Percentiles rank a stretch among this genome's conserved stretches.
Conservation (phyloP, 441 rosid genomes). For the Pelargonium citronellum region DNA sequence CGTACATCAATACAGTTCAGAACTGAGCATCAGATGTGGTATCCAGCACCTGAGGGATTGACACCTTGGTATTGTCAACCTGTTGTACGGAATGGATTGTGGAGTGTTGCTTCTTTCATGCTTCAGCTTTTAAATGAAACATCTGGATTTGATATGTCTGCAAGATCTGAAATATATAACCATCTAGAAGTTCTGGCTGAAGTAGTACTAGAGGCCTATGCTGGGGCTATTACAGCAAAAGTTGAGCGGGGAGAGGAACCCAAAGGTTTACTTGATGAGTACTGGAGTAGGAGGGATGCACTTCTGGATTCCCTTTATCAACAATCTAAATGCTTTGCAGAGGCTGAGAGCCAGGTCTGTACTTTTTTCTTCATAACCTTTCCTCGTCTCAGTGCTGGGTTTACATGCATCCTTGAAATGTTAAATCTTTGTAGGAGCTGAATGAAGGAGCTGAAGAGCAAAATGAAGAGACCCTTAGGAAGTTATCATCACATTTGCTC, state of each 20-base stretch:
- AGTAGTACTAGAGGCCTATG: constrained; percentile 65
- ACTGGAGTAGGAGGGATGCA: constrained; percentile 70
- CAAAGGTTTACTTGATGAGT: constrained; percentile 63
- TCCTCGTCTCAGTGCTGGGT: constrained; percentile 12
- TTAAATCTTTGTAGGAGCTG: constrained; percentile 41
- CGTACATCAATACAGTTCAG: constrained; percentile 58
- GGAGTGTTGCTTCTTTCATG: constrained; percentile 70
- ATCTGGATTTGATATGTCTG: constrained; percentile 47
- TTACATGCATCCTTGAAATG: constrained; percentile 7
- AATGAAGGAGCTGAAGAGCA: constrained; percentile 37
- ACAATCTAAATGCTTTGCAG: constrained; percentile 50
- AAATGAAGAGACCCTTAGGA: constrained; percentile 42
- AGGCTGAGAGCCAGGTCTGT: constrained; percentile 49
- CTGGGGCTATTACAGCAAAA: constrained; percentile 63
- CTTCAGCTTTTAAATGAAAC: constrained; percentile 53
- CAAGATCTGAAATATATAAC: constrained; percentile 50
- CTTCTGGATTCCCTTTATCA: constrained; percentile 66
- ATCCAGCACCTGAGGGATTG: constrained; percentile 86
- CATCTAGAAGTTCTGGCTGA: constrained; percentile 64
- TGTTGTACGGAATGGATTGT: constrained; percentile 69
- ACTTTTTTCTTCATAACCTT: constrained; percentile 15
- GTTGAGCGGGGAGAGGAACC: constrained; percentile 67
- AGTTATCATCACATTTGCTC: constrained; percentile 62
- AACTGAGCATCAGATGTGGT: constrained; percentile 80
- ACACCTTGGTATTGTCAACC: constrained; percentile 68